phyloP scores from a whole-genome alignment of 768 basidiomycete species.

The Porphyrellus cyaneotinctus region DNA sequence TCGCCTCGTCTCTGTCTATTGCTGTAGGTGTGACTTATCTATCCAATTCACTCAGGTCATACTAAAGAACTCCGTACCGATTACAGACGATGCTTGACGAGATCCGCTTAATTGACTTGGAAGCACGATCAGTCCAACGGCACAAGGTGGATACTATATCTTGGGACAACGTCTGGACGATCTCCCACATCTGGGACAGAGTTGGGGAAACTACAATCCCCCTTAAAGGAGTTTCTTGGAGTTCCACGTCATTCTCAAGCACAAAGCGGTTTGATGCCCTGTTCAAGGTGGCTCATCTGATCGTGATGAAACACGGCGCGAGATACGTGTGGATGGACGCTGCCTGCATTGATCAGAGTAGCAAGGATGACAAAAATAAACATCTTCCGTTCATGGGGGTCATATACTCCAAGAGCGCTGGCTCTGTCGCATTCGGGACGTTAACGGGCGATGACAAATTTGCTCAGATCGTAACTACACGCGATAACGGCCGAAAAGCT shows the following conservation, averaged over 20 bases:
- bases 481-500: slow-evolving; percentile 6
- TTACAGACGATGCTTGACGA: not conserved
- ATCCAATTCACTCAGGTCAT: not conserved
- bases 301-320: not conserved
- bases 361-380: not conserved
- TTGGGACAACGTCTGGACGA: slow-evolving; percentile 8
- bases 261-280: slow-evolving; percentile 1
- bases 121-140: not conserved
- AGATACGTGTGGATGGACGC: slow-evolving; percentile 12
- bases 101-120: slow-evolving; percentile 4
- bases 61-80: not conserved
- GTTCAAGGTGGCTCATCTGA: not conserved
- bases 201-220: not conserved
- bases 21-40: not conserved
- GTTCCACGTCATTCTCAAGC: slow-evolving; percentile 5
- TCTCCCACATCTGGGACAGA: slow-evolving; percentile 9
- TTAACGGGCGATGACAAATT: not conserved
- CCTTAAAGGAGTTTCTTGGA: not conserved
- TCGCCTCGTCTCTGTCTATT: not conserved
- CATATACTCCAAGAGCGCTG: slow-evolving; percentile 9
- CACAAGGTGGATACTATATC: not conserved
- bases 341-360: slow-evolving; percentile 4
- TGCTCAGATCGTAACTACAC: not conserved
- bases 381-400: slow-evolving; percentile 7
- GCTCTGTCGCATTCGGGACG: slow-evolving; percentile 9